Evolutionary conservation across 352 stramenopile genomes (phyloP).

Genomic region (Phytophthora nicotianae): DNA sequence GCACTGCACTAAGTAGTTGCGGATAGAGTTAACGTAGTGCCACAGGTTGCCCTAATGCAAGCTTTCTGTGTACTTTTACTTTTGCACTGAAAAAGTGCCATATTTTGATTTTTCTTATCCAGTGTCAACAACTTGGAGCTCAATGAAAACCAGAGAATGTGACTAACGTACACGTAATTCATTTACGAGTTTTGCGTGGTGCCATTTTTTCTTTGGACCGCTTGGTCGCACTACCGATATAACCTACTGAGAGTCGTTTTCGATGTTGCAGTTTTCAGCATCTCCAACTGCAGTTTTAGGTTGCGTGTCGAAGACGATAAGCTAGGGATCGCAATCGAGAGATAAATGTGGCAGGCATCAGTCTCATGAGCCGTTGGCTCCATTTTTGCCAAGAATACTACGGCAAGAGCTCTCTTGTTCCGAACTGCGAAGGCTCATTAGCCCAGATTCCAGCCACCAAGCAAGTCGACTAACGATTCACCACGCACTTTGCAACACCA

Average conservation of each 20-base stretch:
- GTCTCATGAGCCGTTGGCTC: conserved; percentile 6
- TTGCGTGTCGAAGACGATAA: not conserved
- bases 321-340: not conserved
- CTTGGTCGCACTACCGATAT: not conserved
- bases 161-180: too few species aligned
- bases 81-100: conserved; percentile 13
- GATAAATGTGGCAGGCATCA: not conserved
- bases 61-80: conserved; percentile 10
- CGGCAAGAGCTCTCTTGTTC: not conserved
- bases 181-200: not conserved
- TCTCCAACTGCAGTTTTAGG: too few species aligned
- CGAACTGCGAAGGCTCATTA: not conserved
- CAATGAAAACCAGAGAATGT: too few species aligned
- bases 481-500: conserved; percentile 7
- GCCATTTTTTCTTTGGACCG: not conserved
- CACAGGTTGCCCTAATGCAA: not conserved
- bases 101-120: not conserved
- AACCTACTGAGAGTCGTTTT: not conserved
- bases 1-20: conserved; percentile 24
- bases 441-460: conserved; percentile 8
- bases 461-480: conserved; percentile 5
- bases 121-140: too few species aligned
- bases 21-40: conserved; percentile 36
- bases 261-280: conserved; percentile 2
- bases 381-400: conserved; percentile 11